phyloP scores from a whole-genome alignment of 768 basidiomycete species.

The Serendipita sp. region DNA sequence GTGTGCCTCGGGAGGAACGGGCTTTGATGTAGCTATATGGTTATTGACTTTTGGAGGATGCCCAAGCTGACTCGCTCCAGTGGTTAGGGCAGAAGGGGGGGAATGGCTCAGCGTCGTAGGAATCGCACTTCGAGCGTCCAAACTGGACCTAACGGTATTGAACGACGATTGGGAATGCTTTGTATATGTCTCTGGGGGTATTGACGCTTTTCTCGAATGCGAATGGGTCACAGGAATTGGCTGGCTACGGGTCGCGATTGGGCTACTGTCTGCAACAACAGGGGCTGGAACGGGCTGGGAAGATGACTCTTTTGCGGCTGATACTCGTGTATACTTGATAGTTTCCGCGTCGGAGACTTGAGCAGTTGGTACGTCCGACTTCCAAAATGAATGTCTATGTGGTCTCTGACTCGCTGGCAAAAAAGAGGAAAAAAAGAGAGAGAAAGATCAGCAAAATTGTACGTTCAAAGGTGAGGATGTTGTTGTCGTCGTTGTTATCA shows the following conservation, averaged over 20 bases:
- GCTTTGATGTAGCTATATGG: background rate
- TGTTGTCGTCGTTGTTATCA: background rate
- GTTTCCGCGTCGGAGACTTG: background rate
- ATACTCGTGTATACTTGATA: background rate
- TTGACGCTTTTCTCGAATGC: background rate
- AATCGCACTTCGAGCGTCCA: background rate
- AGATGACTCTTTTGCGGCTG: background rate
- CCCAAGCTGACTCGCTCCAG: background rate
- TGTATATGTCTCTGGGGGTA: background rate
- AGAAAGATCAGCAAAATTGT: background rate
- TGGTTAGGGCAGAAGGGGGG: background rate
- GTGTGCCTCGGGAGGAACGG: background rate
- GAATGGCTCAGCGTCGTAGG: background rate
- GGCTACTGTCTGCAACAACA: background rate
- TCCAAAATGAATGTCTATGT: background rate
- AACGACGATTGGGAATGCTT: background rate
- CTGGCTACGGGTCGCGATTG: background rate
- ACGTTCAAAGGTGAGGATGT: too few species aligned
- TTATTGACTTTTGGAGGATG: background rate
- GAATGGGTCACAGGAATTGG: background rate
- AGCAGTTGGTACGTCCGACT: background rate
- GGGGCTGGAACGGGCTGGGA: background rate
- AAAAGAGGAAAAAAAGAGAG: background rate
- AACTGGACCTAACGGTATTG: background rate
- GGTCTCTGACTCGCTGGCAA: background rate